A percentile compares a stretch with the other conserved stretches of the same genome.
Evolutionary conservation across 306 rosid genomes (phyloP).

Genomic region (Acacia melanoxylon): DNA sequence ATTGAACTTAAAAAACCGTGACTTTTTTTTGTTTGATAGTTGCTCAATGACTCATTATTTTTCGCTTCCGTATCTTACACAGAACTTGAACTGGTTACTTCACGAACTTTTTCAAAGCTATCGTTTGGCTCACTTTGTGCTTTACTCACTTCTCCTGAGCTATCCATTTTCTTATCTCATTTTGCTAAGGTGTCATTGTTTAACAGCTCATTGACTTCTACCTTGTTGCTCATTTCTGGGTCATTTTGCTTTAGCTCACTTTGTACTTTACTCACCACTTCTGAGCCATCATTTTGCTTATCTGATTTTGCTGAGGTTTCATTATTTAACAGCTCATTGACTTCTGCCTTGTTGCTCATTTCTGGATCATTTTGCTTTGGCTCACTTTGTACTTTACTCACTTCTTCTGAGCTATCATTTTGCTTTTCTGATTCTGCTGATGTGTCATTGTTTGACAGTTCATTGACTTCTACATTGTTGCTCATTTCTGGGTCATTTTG

Average conservation of each 20-base stretch:
- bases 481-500: not conserved
- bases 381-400: not conserved
- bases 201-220: not conserved
- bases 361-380: not conserved
- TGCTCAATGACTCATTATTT: conserved; percentile 4
- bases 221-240: not conserved
- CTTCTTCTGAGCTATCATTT: not conserved
- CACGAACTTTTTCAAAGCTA: not conserved
- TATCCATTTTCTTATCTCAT: not conserved
- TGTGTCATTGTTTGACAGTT: not conserved
- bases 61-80: not conserved
- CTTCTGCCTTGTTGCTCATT: not conserved
- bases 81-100: not conserved
- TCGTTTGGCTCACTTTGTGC: not conserved
- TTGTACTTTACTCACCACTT: not conserved
- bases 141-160: not conserved
- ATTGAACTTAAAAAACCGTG: not conserved
- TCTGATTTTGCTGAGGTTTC: not conserved
- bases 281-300: not conserved
- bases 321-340: not conserved
- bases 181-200: not conserved
- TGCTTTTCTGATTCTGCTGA: not conserved
- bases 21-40: conserved; percentile 7
- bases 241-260: not conserved
- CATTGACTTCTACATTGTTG: not conserved